Base-by-base conservation (phyloP, 1,284 basidiomycete genomes). In the Microbotryum silenes-acaulis region DNA sequence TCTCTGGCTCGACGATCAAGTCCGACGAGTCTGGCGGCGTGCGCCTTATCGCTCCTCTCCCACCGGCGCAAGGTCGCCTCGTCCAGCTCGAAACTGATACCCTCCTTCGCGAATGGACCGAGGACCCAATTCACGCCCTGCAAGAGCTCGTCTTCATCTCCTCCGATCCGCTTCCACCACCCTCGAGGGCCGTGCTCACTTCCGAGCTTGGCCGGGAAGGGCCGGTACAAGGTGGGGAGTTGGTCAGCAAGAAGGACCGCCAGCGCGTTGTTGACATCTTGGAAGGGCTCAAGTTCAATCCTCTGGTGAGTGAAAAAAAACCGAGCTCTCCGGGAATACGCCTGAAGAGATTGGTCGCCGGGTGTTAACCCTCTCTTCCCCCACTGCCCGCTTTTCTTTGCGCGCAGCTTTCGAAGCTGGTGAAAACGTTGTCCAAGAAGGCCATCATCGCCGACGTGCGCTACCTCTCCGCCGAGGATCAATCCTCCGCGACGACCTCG, bases 381-480 rank as follows among this genome's bases (percentile, higher is more conserved):
- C 27, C 21, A 49, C 10, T 27, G 2, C 27, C 27, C 21, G 14
- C 48, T 16, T 23, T 23, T 23, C 23, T 23, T 27, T 21, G 10
- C 51, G 33, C n/a, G 7, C 51, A 53, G 51, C n/a, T 68, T 45
- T 62, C 60, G 8, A 49, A 29, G 6, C 20, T 68, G 7, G 6
- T 66, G 14, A 23, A 27, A 4, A 42, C 16, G 5, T 21, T 68
- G 16, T 56, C 57, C 4, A 16, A 29, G 18, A 60, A 59, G 20
- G n/a, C 37, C 23, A 52, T 68, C 44, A 20, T 25, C 23, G 20
- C 21, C 16, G 67, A 75, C 8, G 73, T 70, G 1, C 27, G 27
- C 27, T 50, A 47, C 25, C 50, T 69, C 3, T 63, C 60, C 14
- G 67, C 65, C 3, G 67, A 69, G 51, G 55, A 64, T 9, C 67